These are phyloP conservation scores for Chlorella sp. DNA, from an alignment of 139 green algal species.

Conservation along the genomic window DNA sequence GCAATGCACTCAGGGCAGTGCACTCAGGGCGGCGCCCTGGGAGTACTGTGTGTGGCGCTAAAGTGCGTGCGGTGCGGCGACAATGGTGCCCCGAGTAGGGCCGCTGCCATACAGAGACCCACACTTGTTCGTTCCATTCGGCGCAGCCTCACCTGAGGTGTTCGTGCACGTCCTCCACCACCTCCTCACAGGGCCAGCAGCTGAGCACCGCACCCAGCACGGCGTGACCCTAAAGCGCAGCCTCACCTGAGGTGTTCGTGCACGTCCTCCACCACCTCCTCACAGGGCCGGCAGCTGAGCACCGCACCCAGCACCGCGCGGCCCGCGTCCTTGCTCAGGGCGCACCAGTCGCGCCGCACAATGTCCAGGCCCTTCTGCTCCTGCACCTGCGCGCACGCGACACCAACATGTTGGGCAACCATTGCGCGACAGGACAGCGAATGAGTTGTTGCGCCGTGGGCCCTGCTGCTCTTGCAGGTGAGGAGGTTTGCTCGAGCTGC, in stretches of 20 bases:
- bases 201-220: slow-evolving; percentile 80
- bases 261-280: slow-evolving; percentile 88
- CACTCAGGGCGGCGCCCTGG: too few species aligned
- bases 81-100: too few species aligned
- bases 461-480: too few species aligned
- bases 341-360: slow-evolving; percentile 95
- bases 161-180: slow-evolving; percentile 84
- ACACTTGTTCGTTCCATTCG: too few species aligned
- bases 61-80: too few species aligned
- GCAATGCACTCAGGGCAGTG: too few species aligned
- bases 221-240: slow-evolving; percentile 73
- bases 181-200: slow-evolving; percentile 65
- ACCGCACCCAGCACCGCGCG: slow-evolving; percentile 78
- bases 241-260: slow-evolving; percentile 67
- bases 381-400: slow-evolving; percentile 59
- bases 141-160: slow-evolving; percentile 56
- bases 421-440: too few species aligned
- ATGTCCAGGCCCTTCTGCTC: slow-evolving; percentile 98
- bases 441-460: too few species aligned
- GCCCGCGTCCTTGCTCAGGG: slow-evolving; percentile 87
- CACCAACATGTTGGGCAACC: too few species aligned
- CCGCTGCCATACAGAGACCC: too few species aligned
- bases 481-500: too few species aligned
- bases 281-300: slow-evolving; percentile 55
- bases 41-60: too few species aligned